These are phyloP conservation scores for Phytopythium litorale DNA, from an alignment of 352 stramenopile genomes.

Conservation along the genomic window DNA sequence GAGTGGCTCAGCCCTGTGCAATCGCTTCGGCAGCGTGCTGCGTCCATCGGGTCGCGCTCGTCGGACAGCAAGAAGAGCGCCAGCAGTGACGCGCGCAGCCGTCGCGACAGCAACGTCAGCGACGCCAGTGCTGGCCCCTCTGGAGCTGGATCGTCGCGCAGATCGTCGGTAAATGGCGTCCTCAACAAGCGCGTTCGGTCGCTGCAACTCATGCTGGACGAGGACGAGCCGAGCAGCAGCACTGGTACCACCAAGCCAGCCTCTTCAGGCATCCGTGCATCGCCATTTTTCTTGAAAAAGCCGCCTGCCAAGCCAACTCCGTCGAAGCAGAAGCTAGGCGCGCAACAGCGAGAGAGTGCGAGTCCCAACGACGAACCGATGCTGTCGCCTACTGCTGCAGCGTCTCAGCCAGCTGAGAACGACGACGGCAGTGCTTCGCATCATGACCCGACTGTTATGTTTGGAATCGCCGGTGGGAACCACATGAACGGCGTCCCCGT, in stretches of 20 bases:
- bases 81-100: slow-evolving; percentile 1
- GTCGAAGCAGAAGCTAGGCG: neutral
- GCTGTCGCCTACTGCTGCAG: neutral
- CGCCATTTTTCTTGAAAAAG: slow-evolving; percentile 41
- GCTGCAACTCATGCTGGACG: slow-evolving; percentile 72
- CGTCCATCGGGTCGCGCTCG: slow-evolving; percentile 12
- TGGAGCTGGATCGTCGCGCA: slow-evolving; percentile 5
- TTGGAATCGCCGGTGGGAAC: neutral
- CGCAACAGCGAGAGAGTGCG: neutral
- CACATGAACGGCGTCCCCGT: neutral
- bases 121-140: neutral
- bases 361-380: slow-evolving; percentile 7
- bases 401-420: neutral
- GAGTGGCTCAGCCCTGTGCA: slow-evolving; percentile 68
- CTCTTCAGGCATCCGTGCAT: slow-evolving; percentile 7
- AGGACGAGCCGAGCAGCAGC: slow-evolving; percentile 24
- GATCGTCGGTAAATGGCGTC: slow-evolving; percentile 21
- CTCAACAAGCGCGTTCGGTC: slow-evolving; percentile 78
- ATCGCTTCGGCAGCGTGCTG: slow-evolving; percentile 28
- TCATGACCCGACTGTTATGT: neutral
- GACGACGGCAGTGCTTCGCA: neutral
- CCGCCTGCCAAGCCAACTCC: neutral
- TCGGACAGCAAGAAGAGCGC: slow-evolving; percentile 2
- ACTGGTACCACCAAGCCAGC: neutral
- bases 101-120: neutral